Evolutionary conservation across 2,329 filamentous ascomycete species (phyloP).

Genomic region (Botrytis paeoniae): DNA sequence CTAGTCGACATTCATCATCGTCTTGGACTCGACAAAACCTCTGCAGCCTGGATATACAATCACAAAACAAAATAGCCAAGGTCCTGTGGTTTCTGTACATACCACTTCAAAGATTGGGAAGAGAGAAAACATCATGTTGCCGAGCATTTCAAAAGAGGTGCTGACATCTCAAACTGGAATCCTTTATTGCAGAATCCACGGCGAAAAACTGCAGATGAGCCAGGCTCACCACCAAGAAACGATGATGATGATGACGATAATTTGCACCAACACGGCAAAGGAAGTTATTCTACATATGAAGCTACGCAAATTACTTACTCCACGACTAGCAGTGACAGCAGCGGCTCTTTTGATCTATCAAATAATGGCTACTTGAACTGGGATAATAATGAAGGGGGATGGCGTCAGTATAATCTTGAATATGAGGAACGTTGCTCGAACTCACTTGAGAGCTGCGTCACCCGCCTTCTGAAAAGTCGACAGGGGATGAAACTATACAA

Average conservation of each 20-base stretch:
- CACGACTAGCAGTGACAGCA: neutral
- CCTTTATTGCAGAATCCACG: neutral
- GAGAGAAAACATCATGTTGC: neutral
- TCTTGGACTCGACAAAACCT: neutral
- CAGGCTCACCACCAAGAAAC: neutral
- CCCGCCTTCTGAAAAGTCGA: neutral
- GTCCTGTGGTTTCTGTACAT: neutral
- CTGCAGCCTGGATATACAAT: neutral
- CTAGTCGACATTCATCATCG: neutral
- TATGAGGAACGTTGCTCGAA: neutral
- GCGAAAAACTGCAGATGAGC: neutral
- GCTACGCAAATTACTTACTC: neutral
- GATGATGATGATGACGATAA: neutral
- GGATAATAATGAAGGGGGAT: neutral
- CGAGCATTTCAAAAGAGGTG: neutral
- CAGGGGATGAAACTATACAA: neutral
- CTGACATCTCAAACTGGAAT: neutral
- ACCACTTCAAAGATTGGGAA: neutral
- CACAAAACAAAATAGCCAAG: neutral
- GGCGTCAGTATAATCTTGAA: neutral
- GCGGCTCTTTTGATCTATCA: accelerated
- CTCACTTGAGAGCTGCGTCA: neutral
- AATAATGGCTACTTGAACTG: neutral
- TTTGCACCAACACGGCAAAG: neutral
- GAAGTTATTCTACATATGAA: neutral